Evolutionary conservation across 2,329 filamentous ascomycete species (phyloP).

Genomic region (Leptographium procerum): DNA sequence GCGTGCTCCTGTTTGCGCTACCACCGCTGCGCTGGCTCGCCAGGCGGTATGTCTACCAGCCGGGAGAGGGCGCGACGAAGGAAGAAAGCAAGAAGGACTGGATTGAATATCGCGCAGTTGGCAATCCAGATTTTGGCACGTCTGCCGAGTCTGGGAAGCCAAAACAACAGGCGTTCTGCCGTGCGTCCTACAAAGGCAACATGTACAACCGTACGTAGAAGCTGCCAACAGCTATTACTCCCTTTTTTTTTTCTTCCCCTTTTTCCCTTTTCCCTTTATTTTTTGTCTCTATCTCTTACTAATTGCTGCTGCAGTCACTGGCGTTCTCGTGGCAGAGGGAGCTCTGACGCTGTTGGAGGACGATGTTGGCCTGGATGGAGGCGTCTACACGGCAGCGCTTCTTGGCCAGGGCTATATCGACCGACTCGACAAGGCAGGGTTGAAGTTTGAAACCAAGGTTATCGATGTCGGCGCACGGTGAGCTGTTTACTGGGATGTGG

Average conservation of each 20-base stretch:
- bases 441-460: conserved; percentile 47
- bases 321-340: conserved; percentile 49
- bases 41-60: conserved; percentile 34
- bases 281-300: background rate
- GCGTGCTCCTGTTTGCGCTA: conserved; percentile 29
- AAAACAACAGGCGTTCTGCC: conserved; percentile 41
- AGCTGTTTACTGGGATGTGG: background rate
- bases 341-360: conserved; percentile 56
- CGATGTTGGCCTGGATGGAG: conserved; percentile 48
- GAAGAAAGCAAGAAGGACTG: conserved; percentile 47
- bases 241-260: background rate
- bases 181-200: conserved; percentile 45
- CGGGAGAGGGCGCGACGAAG: conserved; percentile 41
- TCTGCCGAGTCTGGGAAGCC: conserved; percentile 1
- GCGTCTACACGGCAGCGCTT: conserved; percentile 60
- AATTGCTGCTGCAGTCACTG: conserved; percentile 43
- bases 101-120: conserved; percentile 53
- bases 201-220: conserved; percentile 50
- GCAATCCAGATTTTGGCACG: conserved; percentile 40
- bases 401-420: conserved; percentile 58
- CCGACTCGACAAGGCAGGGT: conserved; percentile 46
- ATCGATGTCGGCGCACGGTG: conserved; percentile 3
- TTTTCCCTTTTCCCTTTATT: background rate
- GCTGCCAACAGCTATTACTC: background rate
- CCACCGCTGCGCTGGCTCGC: conserved; percentile 34